Evolutionary conservation across 2,329 filamentous ascomycete species (phyloP), one percentile per base, ranked within the genome.

Genomic region (Penicillium sp.): DNA sequence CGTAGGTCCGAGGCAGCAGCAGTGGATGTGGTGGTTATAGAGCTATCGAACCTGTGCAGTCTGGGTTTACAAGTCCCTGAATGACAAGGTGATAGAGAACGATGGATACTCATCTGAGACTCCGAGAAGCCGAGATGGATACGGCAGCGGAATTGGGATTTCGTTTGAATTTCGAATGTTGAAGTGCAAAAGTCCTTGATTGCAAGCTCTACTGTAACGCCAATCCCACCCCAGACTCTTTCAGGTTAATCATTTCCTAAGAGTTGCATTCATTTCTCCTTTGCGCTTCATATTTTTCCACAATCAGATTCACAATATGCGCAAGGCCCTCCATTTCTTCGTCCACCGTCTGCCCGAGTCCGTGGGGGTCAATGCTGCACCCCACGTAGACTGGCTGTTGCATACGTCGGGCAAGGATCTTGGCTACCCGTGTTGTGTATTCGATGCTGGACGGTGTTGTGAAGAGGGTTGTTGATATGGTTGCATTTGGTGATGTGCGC

Each of bases 271-370:
- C 14, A 54, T 41, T 50, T 14, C 20, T 56, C 34, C 42, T 62
- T 41, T 63, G 58, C 15, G 57, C 57, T 42, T 60, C 60, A 47
- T 57, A 65, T 66, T 85, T 82, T 45, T 79, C 78, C 71, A 88
- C 79, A 14, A 93, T 84, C 49, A 90, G 85, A 59, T 90, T 84
- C 35, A 93, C 87, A 42, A 96, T 86, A 64, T 84, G 84, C 69
- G 85, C 87, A 68, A 97, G 88, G 0, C 90, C 91, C 71, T 94
- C 92, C 87, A 97, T 93, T 79, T 98, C 94, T 80, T 98, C 95
- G 72, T 97, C 93, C 6, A 94, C 86, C 0, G 87, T 90, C 20
- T 92, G 90, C 10, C 92, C 92, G 69, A 92, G 85, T 1, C 83
- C 86, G 14, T 85, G 85, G 63, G 97, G 87, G 66, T 88, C 91